Evolutionary conservation across 139 green algal genomes (phyloP), one percentile per base, ranked within the genome.

Genomic region (Auxenochlorella protothecoides): DNA sequence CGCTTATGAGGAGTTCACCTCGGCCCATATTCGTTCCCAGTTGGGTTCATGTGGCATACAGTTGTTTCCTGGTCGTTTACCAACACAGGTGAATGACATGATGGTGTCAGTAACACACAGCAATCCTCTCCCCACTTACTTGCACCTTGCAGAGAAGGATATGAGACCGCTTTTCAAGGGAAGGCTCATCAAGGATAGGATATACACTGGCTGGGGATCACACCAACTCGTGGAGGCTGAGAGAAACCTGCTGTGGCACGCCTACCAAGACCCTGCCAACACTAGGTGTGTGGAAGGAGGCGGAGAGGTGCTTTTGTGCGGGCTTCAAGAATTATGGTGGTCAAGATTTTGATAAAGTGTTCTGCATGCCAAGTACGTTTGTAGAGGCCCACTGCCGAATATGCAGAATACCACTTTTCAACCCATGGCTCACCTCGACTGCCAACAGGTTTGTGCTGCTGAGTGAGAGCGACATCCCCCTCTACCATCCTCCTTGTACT

Each of bases 391-490:
- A 44, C 27, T 44, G 27, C 27, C 27, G 0, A 44, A 44, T 44
- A 44, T 44, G 27, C 27, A 44, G 27, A 44, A 0, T 44, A 44
- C 27, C 27, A 44, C 27, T 44, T 44, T 44, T 44, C 27, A 44
- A 44, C 27, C 27, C 27, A 44, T 44, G 27, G 27, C 27, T 44
- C 27, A 44, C 27, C 27, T 44, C 27, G 27, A 44, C 27, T 44
- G 27, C 27, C 27, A 44, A 78, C 70, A 52, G 78, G 16, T 86
- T 86, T 74, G 61, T 81, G 73, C 75, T 86, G 61, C 16, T 85
- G n/a, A 78, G 63, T 44, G 81, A 84, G n/a, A 63, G 65, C 53
- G 73, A 71, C 56, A 9, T 86, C 10, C 78, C 81, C 8, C 78
- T 86, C 65, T 80, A 80, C 53, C 69, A 82, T 44, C 78, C 81